Percentiles rank a stretch among this genome's conserved stretches.
phyloP scores from a whole-genome alignment of 139 green algal species.

The Pleodorina starrii region DNA sequence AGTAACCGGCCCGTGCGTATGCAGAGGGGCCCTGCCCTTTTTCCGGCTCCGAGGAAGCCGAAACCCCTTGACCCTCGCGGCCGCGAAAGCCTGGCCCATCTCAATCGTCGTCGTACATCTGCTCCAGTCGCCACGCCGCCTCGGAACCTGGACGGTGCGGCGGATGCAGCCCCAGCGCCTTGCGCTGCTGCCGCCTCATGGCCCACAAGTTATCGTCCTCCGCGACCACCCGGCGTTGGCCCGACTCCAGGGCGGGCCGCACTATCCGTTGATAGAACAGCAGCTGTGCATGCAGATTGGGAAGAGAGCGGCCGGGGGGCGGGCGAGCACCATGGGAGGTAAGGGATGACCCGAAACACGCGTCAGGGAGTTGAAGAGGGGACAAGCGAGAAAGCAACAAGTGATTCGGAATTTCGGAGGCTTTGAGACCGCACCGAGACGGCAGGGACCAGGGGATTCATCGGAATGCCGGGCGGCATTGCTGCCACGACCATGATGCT shows the following conservation, averaged over 20 bases:
- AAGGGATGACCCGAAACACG: too few species aligned
- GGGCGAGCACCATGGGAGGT: too few species aligned
- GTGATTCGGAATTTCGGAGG: too few species aligned
- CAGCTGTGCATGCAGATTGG: conserved; percentile 43
- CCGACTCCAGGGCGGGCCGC: conserved; percentile 36
- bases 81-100: background rate
- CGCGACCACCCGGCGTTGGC: conserved; percentile 28
- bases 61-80: too few species aligned
- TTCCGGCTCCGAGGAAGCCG: too few species aligned
- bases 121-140: conserved; percentile 66
- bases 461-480: too few species aligned
- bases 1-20: too few species aligned
- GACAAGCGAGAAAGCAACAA: background rate
- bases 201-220: conserved; percentile 55
- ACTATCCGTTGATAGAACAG: conserved; percentile 54
- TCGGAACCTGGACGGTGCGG: conserved; percentile 53
- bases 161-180: conserved; percentile 58
- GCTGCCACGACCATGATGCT: too few species aligned
- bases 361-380: background rate
- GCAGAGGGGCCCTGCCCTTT: too few species aligned
- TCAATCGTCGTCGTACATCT: conserved; percentile 72
- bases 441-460: too few species aligned
- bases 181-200: conserved; percentile 52
- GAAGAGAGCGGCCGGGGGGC: too few species aligned
- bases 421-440: too few species aligned